Evolutionary conservation across 768 basidiomycete genomes (phyloP).

Genomic region (Exidia glandulosa): DNA sequence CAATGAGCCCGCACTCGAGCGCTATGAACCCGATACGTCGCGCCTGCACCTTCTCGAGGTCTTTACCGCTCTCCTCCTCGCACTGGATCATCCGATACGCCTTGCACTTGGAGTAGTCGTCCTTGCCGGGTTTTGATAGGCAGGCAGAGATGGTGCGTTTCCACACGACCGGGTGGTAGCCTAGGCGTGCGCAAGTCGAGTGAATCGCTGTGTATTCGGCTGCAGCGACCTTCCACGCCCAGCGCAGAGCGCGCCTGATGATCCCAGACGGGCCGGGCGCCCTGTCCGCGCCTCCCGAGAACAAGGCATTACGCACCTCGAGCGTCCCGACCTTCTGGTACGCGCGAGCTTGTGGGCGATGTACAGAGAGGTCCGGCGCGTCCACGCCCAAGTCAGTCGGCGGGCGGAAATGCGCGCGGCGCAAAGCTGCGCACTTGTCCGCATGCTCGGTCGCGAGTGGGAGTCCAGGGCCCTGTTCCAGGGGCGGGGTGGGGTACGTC

Average conservation of each 20-base stretch:
- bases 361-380: neutral
- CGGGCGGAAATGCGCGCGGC: neutral
- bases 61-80: neutral
- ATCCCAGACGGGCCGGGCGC: slow-evolving; percentile 5
- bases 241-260: neutral
- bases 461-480: neutral
- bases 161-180: slow-evolving; percentile 6
- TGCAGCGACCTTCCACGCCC: slow-evolving; percentile 3
- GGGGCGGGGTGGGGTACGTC: neutral
- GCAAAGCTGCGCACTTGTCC: too few species aligned
- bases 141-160: slow-evolving; percentile 1
- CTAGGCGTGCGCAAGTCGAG: neutral
- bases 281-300: slow-evolving; percentile 1
- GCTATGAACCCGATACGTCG: neutral
- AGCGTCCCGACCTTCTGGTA: neutral
- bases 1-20: neutral
- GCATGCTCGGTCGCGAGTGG: neutral
- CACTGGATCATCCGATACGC: slow-evolving; percentile 6
- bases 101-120: slow-evolving; percentile 6
- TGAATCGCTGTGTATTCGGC: neutral
- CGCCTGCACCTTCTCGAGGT: neutral
- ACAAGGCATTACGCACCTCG: slow-evolving; percentile 2
- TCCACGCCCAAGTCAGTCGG: neutral
- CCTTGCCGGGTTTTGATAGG: slow-evolving; percentile 5
- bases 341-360: neutral